Conservation (phyloP, 257 asterid species). For the Henckelia pumila region DNA sequence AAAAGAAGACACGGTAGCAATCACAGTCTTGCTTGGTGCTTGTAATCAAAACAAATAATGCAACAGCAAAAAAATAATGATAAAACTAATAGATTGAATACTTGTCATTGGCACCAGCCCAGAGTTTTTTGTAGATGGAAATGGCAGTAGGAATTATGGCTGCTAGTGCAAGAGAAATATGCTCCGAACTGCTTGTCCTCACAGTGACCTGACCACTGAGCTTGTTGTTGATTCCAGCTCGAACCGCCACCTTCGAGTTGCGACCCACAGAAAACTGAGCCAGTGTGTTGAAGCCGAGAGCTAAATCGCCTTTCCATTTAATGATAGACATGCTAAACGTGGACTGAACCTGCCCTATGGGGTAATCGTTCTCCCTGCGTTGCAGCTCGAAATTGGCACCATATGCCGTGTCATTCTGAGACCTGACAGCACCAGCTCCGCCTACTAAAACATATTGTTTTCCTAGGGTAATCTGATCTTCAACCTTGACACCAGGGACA, state of each 20-base stretch:
- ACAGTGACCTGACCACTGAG: slow-evolving; percentile 88
- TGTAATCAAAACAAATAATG: slow-evolving; percentile 24
- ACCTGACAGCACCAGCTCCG: slow-evolving; percentile 73
- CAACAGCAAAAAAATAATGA: slow-evolving; percentile 23
- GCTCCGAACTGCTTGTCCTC: slow-evolving; percentile 93
- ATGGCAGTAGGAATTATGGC: slow-evolving; percentile 69
- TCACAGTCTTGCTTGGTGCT: slow-evolving; percentile 20
- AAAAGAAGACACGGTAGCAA: slow-evolving; percentile 28
- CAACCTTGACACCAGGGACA: slow-evolving; percentile 75
- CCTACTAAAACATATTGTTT: slow-evolving; percentile 72
- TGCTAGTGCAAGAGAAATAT: slow-evolving; percentile 79
- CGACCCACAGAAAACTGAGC: slow-evolving; percentile 73
- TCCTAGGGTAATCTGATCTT: slow-evolving; percentile 70
- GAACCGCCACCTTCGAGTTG: slow-evolving; percentile 75
- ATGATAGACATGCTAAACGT: slow-evolving; percentile 68
- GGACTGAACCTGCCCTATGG: slow-evolving; percentile 88
- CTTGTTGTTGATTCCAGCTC: slow-evolving; percentile 94
- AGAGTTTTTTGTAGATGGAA: slow-evolving; percentile 70
- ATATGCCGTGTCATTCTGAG: slow-evolving; percentile 75
- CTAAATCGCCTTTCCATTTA: slow-evolving; percentile 94
- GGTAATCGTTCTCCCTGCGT: slow-evolving; percentile 74
- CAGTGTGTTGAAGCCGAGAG: slow-evolving; percentile 70
- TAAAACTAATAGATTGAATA: slow-evolving; percentile 57
- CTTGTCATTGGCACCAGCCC: slow-evolving; percentile 57
- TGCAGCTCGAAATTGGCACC: slow-evolving; percentile 92